Evolutionary conservation across 495 filamentous ascomycete genomes (phyloP), one percentile per base, ranked within the genome.

Genomic region (Letharia columbiana): DNA sequence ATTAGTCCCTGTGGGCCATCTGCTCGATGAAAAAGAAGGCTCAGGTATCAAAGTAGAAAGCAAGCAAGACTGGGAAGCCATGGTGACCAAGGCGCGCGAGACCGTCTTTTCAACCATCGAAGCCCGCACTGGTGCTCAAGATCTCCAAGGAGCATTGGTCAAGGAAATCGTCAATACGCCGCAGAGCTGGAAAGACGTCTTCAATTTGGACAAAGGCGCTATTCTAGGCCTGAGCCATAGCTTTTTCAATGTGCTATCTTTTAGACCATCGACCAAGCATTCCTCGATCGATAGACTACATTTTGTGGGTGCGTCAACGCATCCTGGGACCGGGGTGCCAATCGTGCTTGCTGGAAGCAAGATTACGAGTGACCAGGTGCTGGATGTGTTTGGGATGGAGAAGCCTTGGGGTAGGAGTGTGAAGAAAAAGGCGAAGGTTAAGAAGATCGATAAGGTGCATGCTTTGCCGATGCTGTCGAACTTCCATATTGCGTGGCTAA

Each of bases 321-420:
- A 90, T 79, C 87, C 87, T 0, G 87, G 87, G 3, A 89, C 87
- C 0, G 87, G 87, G 0, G 87, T 90, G 59, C 87, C 87, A 37
- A 87, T 89, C 64, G 82, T 83, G 56, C 74, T 90, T 17, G 85
- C 86, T 0, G 87, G 87, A 7, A 79, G 81, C 2, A 85, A 82
- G 74, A 78, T 90, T 64, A 84, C 85, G 0, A 75, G 75, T 50
- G 81, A 84, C 72, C 78, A 87, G 74, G 78, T 89, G 2, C 68
- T 84, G 9, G 73, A 73, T 44, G 67, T 67, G 2, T 68, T 72
- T 60, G 61, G 60, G 31, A 69, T 73, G 67, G 60, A 50, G n/a
- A 69, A 67, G 42, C 71, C 71, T 12, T 74, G 72, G 72, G 44
- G 7, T 31, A 40, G 13, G 11, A 65, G 23, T 12, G 47, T 28